Base-by-base conservation (phyloP, 371 early-diverging fungal species). In the Blyttiomyces sp. region DNA sequence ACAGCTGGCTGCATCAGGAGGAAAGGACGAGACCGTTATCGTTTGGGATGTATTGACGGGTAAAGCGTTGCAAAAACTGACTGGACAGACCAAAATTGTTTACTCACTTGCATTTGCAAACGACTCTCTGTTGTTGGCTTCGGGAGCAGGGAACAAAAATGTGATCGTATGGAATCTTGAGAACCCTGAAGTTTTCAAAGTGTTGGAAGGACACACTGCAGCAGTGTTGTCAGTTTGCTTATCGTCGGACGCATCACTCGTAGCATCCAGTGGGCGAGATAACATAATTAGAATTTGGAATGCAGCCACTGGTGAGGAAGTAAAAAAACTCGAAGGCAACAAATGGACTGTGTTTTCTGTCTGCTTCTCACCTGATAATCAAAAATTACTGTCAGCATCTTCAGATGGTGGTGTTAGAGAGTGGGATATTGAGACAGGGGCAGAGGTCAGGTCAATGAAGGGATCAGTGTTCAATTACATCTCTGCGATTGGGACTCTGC, bases 21-120 rank as follows among this genome's bases (percentile, higher is more conserved):
- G 88, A 62, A 96, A 96, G 71, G 97, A 96, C 71, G 87, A 94
- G 46, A 85, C 89, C 28, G 95, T 96, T 48, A 90, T 89, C 56
- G 90, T 96, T 72, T 96, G 95, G 96, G 94, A 95, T 74, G 89
- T 89, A 28, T 76, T 74, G 36, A 85, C 84, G 4, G 84, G 80
- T n/a, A n/a, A n/a, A n/a, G n/a, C n/a, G n/a, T n/a, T n/a, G n/a
- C n/a, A n/a, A n/a, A n/a, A n/a, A n/a, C n/a, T n/a, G n/a, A n/a
- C n/a, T n/a, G n/a, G n/a, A n/a, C n/a, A n/a, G n/a, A n/a, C n/a
- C n/a, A n/a, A n/a, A n/a, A n/a, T n/a, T n/a, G n/a, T n/a, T n/a
- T n/a, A n/a, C n/a, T n/a, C n/a, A n/a, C n/a, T n/a, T n/a, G n/a
- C n/a, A n/a, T n/a, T n/a, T n/a, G n/a, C n/a, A n/a, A n/a, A n/a